phyloP scores from a whole-genome alignment of 768 basidiomycete species.

The Phylloporus scabripes region DNA sequence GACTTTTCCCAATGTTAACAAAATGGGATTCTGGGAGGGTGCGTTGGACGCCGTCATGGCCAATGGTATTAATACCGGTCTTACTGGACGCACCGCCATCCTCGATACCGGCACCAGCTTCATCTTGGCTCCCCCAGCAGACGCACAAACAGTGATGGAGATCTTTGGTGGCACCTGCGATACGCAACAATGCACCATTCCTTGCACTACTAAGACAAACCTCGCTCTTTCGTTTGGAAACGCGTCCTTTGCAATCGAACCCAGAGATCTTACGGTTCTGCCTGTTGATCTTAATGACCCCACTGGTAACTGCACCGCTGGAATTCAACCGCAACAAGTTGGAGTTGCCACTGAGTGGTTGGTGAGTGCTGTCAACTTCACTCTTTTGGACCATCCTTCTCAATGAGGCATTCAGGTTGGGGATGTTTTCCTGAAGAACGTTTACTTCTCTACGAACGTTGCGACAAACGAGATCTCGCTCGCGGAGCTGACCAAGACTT shows the following conservation, averaged over 20 bases:
- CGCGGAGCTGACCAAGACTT: slow-evolving; percentile 43
- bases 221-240: slow-evolving; percentile 59
- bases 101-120: slow-evolving; percentile 48
- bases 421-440: slow-evolving; percentile 76
- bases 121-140: slow-evolving; percentile 38
- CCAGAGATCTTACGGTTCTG: slow-evolving; percentile 58
- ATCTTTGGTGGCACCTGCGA: slow-evolving; percentile 54
- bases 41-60: slow-evolving; percentile 53
- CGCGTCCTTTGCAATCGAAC: slow-evolving; percentile 53
- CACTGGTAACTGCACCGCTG: slow-evolving; percentile 61
- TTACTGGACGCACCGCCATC: slow-evolving; percentile 66
- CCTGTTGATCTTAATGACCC: slow-evolving; percentile 47
- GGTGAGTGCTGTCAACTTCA: slow-evolving; percentile 35
- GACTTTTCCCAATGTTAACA: slow-evolving; percentile 58
- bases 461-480: slow-evolving; percentile 53
- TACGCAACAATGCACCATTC: slow-evolving; percentile 52
- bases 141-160: slow-evolving; percentile 51
- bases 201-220: slow-evolving; percentile 52
- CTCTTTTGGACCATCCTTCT: not conserved
- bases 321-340: slow-evolving; percentile 59
- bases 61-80: slow-evolving; percentile 47
- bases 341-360: slow-evolving; percentile 63
- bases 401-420: slow-evolving; percentile 37
- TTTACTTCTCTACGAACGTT: slow-evolving; percentile 63
- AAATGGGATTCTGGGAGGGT: slow-evolving; percentile 77